Percentiles rank a stretch among this genome's conserved stretches.
These are phyloP conservation scores for Knufia petricola DNA, from an alignment of 2,329 filamentous ascomycete species.

Conservation along the genomic window DNA sequence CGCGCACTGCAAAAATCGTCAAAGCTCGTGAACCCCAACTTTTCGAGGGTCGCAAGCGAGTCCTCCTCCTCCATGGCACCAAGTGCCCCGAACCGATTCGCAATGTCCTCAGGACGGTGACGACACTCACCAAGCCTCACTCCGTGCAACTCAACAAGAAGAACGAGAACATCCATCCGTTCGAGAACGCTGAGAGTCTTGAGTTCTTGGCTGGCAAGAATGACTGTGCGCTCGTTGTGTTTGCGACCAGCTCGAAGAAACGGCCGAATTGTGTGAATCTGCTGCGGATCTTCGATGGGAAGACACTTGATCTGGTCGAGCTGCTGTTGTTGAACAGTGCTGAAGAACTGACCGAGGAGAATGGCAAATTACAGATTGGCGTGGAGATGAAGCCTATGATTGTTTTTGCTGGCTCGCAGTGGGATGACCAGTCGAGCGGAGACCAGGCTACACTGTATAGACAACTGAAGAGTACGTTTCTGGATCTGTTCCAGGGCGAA, in stretches of 20 bases:
- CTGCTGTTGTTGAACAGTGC: slow-evolving; percentile 67
- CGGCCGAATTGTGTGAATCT: slow-evolving; percentile 83
- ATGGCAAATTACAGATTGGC: slow-evolving; percentile 56
- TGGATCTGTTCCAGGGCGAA: slow-evolving; percentile 86
- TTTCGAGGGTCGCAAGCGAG: slow-evolving; percentile 80
- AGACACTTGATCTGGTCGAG: slow-evolving; percentile 92
- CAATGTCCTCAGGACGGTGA: slow-evolving; percentile 74
- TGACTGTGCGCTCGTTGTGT: slow-evolving; percentile 76
- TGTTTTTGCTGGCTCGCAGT: slow-evolving; percentile 79
- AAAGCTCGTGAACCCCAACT: slow-evolving; percentile 86
- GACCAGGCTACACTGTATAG: slow-evolving; percentile 57
- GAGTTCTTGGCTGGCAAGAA: slow-evolving; percentile 98
- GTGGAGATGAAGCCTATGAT: slow-evolving; percentile 83
- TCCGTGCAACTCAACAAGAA: slow-evolving; percentile 94
- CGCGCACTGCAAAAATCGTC: slow-evolving; percentile 87
- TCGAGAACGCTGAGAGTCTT: slow-evolving; percentile 77
- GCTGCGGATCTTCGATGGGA: slow-evolving; percentile 71
- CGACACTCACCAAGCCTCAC: slow-evolving; percentile 73
- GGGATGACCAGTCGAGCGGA: slow-evolving; percentile 63
- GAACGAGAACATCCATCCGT: slow-evolving; percentile 79
- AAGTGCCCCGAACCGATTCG: slow-evolving; percentile 74
- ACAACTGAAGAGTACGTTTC: slow-evolving; percentile 73
- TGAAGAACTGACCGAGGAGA: slow-evolving; percentile 45
- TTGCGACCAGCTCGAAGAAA: slow-evolving; percentile 84
- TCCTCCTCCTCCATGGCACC: slow-evolving; percentile 80